Conservation (phyloP, 2,329 filamentous ascomycete species). For the Penicillium sp. region DNA sequence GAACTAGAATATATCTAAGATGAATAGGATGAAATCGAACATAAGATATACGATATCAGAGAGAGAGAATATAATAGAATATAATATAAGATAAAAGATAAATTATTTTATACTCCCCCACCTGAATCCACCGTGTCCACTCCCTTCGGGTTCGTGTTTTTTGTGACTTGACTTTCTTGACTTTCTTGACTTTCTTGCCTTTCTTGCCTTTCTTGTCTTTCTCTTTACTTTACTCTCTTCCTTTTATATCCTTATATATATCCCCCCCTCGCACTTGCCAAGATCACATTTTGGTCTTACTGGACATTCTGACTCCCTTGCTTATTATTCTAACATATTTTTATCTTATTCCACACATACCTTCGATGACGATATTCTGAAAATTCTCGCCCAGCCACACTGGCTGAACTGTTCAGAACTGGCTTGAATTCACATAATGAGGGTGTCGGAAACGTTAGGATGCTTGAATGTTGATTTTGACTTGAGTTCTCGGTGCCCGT, state of each 20-base stretch:
- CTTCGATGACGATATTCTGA: constrained; percentile 1
- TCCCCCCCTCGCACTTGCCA: constrained; percentile 12
- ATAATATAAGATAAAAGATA: neutral
- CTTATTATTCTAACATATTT: constrained; percentile 20
- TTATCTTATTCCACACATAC: neutral
- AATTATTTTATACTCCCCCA: constrained; percentile 4
- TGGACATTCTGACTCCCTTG: constrained; percentile 30
- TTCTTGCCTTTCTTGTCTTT: neutral
- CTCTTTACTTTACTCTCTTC: neutral
- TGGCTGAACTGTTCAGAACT: neutral
- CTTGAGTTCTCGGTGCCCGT: constrained; percentile 19
- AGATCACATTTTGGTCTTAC: constrained; percentile 9
- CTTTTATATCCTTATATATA: neutral
- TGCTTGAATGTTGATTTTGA: constrained; percentile 33
- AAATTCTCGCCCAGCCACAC: neutral
- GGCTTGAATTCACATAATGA: constrained; percentile 38
- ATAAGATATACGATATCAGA: no score
- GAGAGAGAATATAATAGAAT: neutral
- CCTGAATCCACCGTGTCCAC: constrained; percentile 8
- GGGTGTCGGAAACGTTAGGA: constrained; percentile 47
- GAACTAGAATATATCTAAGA: no score
- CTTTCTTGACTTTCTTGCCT: no score
- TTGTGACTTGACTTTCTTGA: no score
- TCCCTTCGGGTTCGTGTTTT: neutral
- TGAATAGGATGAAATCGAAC: no score